A percentile compares a stretch with the other conserved stretches of the same genome.
These are phyloP conservation scores for Erigeron canadensis DNA, from an alignment of 129 eudicot species.

Conservation along the genomic window DNA sequence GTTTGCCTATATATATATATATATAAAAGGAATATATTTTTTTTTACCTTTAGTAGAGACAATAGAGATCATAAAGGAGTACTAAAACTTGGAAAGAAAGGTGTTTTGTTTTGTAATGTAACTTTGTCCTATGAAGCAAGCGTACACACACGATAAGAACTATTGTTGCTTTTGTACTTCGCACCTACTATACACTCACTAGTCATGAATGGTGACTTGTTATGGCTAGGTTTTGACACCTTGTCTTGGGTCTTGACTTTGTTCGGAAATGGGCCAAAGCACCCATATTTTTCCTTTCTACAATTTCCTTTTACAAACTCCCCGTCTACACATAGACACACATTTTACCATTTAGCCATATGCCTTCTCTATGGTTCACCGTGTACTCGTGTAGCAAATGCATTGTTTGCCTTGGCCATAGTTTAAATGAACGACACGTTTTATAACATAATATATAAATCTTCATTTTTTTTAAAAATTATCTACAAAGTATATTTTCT, in stretches of 20 bases:
- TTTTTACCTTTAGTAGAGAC: too few species aligned
- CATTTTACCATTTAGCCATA: slow-evolving; percentile 24
- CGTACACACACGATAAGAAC: slow-evolving; percentile 19
- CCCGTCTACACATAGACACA: background rate
- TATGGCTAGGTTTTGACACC: slow-evolving; percentile 22
- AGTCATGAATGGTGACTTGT: slow-evolving; percentile 13
- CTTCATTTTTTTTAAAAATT: too few species aligned
- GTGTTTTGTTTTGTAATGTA: slow-evolving; percentile 16
- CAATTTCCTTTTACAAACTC: slow-evolving; percentile 21
- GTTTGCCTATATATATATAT: background rate
- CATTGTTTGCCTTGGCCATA: slow-evolving; percentile 8
- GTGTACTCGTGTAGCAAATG: background rate
- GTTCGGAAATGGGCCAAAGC: slow-evolving; percentile 20
- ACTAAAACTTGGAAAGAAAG: background rate
- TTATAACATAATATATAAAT: background rate
- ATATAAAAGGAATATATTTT: too few species aligned
- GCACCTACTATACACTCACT: slow-evolving; percentile 2
- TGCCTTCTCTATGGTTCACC: slow-evolving; percentile 5
- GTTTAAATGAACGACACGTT: background rate
- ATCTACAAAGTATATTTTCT: too few species aligned
- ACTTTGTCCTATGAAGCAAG: slow-evolving; percentile 17
- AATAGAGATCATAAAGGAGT: background rate
- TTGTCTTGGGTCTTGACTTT: slow-evolving; percentile 21
- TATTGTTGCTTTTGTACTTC: slow-evolving; percentile 9
- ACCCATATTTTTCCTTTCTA: slow-evolving; percentile 23